Percentiles rank a stretch among this genome's conserved stretches.
Evolutionary conservation across 1,139 yeast genomes (phyloP).

Genomic region (Pneumocystis sp.): DNA sequence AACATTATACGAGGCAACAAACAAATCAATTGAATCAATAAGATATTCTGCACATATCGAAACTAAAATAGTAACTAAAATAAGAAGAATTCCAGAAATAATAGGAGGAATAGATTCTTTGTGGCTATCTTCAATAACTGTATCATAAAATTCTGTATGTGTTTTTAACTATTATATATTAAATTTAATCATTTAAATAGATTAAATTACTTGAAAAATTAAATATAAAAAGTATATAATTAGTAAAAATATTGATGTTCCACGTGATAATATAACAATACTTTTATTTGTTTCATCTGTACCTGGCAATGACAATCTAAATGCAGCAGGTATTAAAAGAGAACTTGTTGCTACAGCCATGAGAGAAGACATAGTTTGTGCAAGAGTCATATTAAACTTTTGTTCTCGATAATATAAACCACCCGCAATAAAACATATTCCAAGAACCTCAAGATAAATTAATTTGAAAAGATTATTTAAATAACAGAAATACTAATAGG

Average conservation of each 20-base stretch:
- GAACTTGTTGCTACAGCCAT: conserved; percentile 86
- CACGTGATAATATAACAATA: conserved; percentile 67
- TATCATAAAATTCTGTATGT: conserved; percentile 51
- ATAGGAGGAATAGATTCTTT: conserved; percentile 18
- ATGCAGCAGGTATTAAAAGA: conserved; percentile 85
- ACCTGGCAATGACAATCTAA: conserved; percentile 55
- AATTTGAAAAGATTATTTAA: background rate
- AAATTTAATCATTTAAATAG: background rate
- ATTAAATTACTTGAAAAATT: conserved; percentile 36
- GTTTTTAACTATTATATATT: conserved; percentile 43
- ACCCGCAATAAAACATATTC: conserved; percentile 91
- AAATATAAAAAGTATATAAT: conserved; percentile 65
- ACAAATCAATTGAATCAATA: conserved; percentile 81
- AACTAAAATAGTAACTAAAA: conserved; percentile 60
- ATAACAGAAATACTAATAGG: conserved; percentile 35
- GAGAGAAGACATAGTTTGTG: conserved; percentile 90
- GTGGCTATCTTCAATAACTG: conserved; percentile 23
- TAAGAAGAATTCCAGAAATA: conserved; percentile 27
- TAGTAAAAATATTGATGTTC: conserved; percentile 67
- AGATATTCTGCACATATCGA: conserved; percentile 85
- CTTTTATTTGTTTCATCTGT: conserved; percentile 27
- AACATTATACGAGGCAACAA: conserved; percentile 69
- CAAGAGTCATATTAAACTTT: conserved; percentile 84
- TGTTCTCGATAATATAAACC: conserved; percentile 79
- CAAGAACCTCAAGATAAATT: conserved; percentile 33